These are phyloP conservation scores for Schizophyllum amplum DNA, from an alignment of 1,284 basidiomycete genomes.

Conservation along the genomic window DNA sequence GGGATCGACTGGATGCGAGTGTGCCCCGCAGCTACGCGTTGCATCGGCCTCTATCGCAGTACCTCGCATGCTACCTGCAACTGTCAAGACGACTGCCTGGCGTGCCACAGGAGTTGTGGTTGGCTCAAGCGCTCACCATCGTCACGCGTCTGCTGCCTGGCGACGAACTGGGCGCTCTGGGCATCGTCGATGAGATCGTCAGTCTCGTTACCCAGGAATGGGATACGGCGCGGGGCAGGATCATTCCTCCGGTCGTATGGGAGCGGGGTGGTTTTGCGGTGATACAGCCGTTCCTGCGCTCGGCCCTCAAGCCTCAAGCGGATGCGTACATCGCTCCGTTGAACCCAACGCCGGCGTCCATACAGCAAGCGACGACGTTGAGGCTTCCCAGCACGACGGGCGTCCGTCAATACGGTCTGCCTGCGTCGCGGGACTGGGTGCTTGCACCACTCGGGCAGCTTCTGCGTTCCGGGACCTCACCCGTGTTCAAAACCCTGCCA, in stretches of 20 bases:
- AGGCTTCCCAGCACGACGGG: slow-evolving; percentile 36
- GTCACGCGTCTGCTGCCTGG: slow-evolving; percentile 51
- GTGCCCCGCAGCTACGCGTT: slow-evolving; percentile 26
- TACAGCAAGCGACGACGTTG: slow-evolving; percentile 44
- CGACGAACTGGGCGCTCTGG: slow-evolving; percentile 47
- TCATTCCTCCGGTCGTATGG: slow-evolving; percentile 36
- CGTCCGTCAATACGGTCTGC: slow-evolving; percentile 42
- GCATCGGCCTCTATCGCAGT: slow-evolving; percentile 41
- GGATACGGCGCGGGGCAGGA: slow-evolving; percentile 27
- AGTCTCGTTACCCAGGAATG: slow-evolving; percentile 31
- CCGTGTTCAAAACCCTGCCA: slow-evolving; percentile 65
- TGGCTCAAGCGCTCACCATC: slow-evolving; percentile 53
- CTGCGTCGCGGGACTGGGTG: slow-evolving; percentile 67
- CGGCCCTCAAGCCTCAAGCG: slow-evolving; percentile 28
- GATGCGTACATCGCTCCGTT: slow-evolving; percentile 39
- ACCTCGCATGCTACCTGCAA: slow-evolving; percentile 47
- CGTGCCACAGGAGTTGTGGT: slow-evolving; percentile 50
- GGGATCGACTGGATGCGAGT: slow-evolving; percentile 23
- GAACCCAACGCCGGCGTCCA: slow-evolving; percentile 40
- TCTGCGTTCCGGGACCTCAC: slow-evolving; percentile 69
- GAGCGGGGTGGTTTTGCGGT: slow-evolving; percentile 40
- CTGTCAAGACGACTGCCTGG: slow-evolving; percentile 48
- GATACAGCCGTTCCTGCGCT: slow-evolving; percentile 53
- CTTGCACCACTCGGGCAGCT: slow-evolving; percentile 74
- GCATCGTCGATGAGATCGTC: slow-evolving; percentile 32